Evolutionary conservation across 2,329 filamentous ascomycete species (phyloP), one percentile per base, ranked within the genome.

Genomic region (Apiospora aurea): DNA sequence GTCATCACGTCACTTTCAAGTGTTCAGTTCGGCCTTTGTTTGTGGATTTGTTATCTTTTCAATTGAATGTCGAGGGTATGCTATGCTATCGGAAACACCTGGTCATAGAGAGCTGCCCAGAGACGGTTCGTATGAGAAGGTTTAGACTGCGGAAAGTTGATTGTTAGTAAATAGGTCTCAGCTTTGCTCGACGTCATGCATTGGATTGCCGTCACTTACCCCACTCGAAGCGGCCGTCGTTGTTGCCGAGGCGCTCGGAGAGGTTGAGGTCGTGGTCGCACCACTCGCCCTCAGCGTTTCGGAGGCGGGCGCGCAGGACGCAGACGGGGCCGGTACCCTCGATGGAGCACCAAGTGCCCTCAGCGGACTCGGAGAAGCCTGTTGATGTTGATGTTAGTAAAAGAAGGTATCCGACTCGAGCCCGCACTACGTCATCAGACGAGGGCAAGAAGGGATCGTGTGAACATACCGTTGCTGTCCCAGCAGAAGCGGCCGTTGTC

Each of bases 161-260:
- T 14, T 41, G 57, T 64, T 41, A 64, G 34, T 13, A 4, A n/a
- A 41, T 2, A 41, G 8, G 18, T n/a, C 21, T 21, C 57, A n/a
- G n/a, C 3, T 41, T 41, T 13, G 10, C 57, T 41, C 18, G 29
- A 41, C 4, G 44, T 18, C 18, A 41, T 41, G 34, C 18, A 64
- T 18, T 10, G 11, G 34, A 64, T 18, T 10, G 11, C 13, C 29
- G 14, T 38, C 34, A 68, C 66, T 69, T 73, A 66, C 71, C 47
- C 69, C 69, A 70, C 53, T 71, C 43, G 72, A 89, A 82, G 1
- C 72, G 41, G n/a, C 89, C 89, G 75, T 87, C 78, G 26, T 85
- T 75, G 80, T 91, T 91, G 72, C 80, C 79, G 70, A 91, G 83
- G 72, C 86, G 82, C 84, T 90, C 87, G 2, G 84, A 78, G 7